phyloP scores from a whole-genome alignment of 768 basidiomycete genomes.

The Auricularia sp. region DNA sequence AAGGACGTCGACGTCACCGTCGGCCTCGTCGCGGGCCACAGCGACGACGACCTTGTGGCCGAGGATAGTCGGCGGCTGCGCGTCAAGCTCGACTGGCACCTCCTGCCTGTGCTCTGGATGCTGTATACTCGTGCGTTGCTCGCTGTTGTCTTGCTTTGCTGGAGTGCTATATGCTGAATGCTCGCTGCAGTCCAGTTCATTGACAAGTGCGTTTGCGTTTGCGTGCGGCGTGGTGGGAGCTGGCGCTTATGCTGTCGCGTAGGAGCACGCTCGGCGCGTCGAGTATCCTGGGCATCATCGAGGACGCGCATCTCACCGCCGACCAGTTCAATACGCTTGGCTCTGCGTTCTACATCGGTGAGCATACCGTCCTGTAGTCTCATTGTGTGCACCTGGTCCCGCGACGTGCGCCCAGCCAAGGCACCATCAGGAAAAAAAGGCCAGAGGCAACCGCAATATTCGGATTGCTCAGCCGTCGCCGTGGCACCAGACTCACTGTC shows the following conservation, averaged over 20 bases:
- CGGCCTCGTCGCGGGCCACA: slow-evolving; percentile 10
- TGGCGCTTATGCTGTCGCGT: neutral
- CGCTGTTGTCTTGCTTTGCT: neutral
- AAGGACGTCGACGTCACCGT: slow-evolving; percentile 11
- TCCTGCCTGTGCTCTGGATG: slow-evolving; percentile 11
- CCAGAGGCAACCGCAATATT: too few relatives aligned
- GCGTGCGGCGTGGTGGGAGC: neutral
- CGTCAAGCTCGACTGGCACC: slow-evolving; percentile 10
- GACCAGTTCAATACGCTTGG: slow-evolving; percentile 12
- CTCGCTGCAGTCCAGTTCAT: slow-evolving; percentile 12
- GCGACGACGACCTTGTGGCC: slow-evolving; percentile 1
- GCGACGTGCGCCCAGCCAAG: too few relatives aligned
- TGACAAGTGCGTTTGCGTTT: slow-evolving; percentile 12
- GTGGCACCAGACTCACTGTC: too few relatives aligned
- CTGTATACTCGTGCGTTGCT: slow-evolving; percentile 12
- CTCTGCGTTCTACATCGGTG: slow-evolving; percentile 13
- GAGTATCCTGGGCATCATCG: slow-evolving; percentile 13
- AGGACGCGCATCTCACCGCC: slow-evolving; percentile 11
- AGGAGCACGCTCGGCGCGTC: slow-evolving; percentile 12
- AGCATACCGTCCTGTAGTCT: neutral
- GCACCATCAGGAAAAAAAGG: too few relatives aligned
- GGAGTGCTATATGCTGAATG: neutral
- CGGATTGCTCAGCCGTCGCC: neutral
- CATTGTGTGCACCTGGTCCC: neutral
- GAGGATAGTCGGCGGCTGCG: slow-evolving; percentile 6